These are phyloP conservation scores for Microsporum audouinii DNA, from an alignment of 2,329 filamentous ascomycete genomes.

Conservation along the genomic window DNA sequence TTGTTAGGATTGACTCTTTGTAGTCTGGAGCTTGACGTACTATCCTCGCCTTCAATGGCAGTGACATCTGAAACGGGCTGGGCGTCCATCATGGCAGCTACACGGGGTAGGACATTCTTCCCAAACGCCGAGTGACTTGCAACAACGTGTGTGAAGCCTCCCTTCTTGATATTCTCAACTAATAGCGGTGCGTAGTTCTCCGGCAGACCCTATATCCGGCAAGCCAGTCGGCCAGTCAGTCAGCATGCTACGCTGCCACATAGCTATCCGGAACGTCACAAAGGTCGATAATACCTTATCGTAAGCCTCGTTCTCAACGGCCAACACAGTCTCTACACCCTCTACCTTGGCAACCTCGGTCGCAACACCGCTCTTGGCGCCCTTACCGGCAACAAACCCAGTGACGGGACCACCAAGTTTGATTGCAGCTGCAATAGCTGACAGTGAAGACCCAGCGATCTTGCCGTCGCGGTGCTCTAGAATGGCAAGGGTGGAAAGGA, in stretches of 20 bases:
- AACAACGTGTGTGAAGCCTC: slow-evolving; percentile 83
- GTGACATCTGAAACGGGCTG: slow-evolving; percentile 93
- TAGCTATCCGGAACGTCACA: neutral
- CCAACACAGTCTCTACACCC: slow-evolving; percentile 83
- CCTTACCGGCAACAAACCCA: slow-evolving; percentile 73
- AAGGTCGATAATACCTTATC: slow-evolving; percentile 60
- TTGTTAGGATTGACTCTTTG: neutral
- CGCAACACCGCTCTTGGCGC: slow-evolving; percentile 58
- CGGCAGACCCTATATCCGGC: slow-evolving; percentile 56
- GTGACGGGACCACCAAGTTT: slow-evolving; percentile 78
- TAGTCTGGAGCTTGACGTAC: slow-evolving; percentile 30
- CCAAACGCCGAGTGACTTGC: slow-evolving; percentile 90
- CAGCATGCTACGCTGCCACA: neutral
- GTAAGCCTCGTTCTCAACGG: slow-evolving; percentile 78
- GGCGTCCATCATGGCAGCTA: slow-evolving; percentile 79
- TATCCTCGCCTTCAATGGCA: slow-evolving; percentile 75
- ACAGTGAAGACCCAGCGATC: slow-evolving; percentile 69
- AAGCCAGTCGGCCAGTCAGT: neutral
- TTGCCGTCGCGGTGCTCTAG: slow-evolving; percentile 88
- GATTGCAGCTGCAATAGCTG: slow-evolving; percentile 72
- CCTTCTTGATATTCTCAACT: slow-evolving; percentile 93
- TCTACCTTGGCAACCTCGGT: slow-evolving; percentile 79
- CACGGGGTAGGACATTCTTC: slow-evolving; percentile 84
- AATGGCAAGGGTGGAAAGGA: slow-evolving; percentile 79
- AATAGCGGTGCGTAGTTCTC: slow-evolving; percentile 92